Percentiles rank a stretch among this genome's conserved stretches.
Conservation (phyloP, 768 basidiomycete species). For the Suillus cothurnatus region DNA sequence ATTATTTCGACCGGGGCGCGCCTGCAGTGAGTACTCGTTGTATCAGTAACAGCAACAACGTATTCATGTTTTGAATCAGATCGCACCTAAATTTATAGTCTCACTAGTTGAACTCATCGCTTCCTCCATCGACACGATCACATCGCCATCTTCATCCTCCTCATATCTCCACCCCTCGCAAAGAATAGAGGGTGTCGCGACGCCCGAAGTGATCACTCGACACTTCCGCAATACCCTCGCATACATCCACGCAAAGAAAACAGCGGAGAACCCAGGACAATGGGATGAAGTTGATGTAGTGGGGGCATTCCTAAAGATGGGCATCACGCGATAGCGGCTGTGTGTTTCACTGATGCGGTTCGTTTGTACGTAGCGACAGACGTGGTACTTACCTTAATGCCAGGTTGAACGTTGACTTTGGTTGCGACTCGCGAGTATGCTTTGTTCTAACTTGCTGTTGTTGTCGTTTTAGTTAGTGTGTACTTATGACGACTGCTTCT, state of each 20-base stretch:
- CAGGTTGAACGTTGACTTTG: slow-evolving; percentile 1
- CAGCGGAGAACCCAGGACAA: slow-evolving; percentile 36
- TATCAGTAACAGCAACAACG: neutral
- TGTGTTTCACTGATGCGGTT: neutral
- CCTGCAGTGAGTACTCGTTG: slow-evolving; percentile 67
- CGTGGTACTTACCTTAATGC: neutral
- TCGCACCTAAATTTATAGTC: slow-evolving; percentile 96
- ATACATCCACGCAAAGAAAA: slow-evolving; percentile 81
- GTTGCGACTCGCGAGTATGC: neutral
- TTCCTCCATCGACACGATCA: slow-evolving; percentile 89
- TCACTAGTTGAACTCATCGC: slow-evolving; percentile 95
- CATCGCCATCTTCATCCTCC: slow-evolving; percentile 50
- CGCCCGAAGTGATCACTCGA: slow-evolving; percentile 89
- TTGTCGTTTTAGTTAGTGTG: slow-evolving; percentile 3
- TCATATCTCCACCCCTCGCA: slow-evolving; percentile 84
- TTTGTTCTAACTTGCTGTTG: slow-evolving; percentile 9
- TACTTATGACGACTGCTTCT: slow-evolving; percentile 1
- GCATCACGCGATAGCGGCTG: slow-evolving; percentile 54
- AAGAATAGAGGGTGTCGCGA: slow-evolving; percentile 89
- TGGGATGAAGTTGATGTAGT: slow-evolving; percentile 91
- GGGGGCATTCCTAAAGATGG: slow-evolving; percentile 90
- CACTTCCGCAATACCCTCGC: slow-evolving; percentile 92
- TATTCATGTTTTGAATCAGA: slow-evolving; percentile 42
- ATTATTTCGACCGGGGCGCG: slow-evolving; percentile 93
- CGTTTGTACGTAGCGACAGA: slow-evolving; percentile 5